Base-by-base conservation (phyloP, 1,284 basidiomycete species). In the Irpex sp. region DNA sequence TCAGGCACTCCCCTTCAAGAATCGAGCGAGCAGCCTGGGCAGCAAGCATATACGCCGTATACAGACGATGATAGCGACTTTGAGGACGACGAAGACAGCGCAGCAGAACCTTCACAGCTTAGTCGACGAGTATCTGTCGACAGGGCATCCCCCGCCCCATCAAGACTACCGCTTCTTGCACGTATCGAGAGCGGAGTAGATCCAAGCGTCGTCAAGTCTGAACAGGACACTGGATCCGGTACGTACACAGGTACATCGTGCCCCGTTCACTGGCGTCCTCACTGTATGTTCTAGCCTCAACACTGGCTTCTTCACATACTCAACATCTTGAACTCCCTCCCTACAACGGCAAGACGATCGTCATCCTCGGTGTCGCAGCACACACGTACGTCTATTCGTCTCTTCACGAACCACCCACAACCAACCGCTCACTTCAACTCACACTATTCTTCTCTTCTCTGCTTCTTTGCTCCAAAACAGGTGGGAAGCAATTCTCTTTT, bases 41-140 rank as follows among this genome's bases (percentile, higher is more conserved):
- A 4, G 5, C 23, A 33, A 18, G 19, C 36, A 14, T 54, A 45
- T 36, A 61, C 60, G 33, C 39, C 2, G 16, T 61, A 61, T 35
- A 54, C 54, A 37, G 65, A 66, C 23, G 53, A 59, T 23, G 65
- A 66, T 42, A 66, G 65, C 35, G 63, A 66, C 57, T 66, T 66
- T 37, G 65, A 66, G 18, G 58, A 55, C 16, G 63, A 64, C 47
- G 55, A 58, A 9, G 65, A 61, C 28, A 28, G 5, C 28, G 28
- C 14, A 58, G 49, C 6, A 61, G 63, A 6, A 47, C 58, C 7
- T 63, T 61, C 35, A 63, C 61, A 14, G 57, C 19, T 5, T 63
- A 28, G 54, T 58, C 10, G 58, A 28, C 58, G 35, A 48, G 54
- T 39, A 36, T 47, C 45, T n/a, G 28, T 56, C 1, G 14, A 9